Conservation (phyloP, 306 rosid species). For the Ceratonia siliqua region DNA sequence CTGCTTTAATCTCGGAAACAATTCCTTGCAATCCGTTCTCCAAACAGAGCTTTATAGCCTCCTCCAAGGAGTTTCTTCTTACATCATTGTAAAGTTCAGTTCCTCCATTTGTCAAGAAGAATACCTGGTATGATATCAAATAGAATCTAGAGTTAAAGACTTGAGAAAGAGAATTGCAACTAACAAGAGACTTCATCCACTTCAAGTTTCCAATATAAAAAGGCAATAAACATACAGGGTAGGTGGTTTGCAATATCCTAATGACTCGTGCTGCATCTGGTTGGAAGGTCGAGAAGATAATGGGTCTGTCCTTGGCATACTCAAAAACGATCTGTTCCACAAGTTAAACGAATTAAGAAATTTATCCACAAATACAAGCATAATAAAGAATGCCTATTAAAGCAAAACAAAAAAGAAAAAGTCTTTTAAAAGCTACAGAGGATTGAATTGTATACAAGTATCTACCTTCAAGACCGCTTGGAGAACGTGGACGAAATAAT, state of each 20-base stretch:
- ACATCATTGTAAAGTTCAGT: conserved; percentile 64
- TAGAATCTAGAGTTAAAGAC: background rate
- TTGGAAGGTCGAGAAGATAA: conserved; percentile 73
- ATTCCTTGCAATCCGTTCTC: conserved; percentile 86
- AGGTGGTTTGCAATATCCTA: conserved; percentile 55
- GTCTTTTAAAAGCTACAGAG: background rate
- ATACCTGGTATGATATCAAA: conserved; percentile 54
- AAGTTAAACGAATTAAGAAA: background rate
- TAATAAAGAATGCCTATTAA: background rate
- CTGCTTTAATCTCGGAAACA: conserved; percentile 81
- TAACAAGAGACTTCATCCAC: background rate
- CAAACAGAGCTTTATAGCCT: conserved; percentile 69
- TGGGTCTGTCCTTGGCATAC: conserved; percentile 62
- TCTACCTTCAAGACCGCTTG: conserved; percentile 56
- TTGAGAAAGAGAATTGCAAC: background rate
- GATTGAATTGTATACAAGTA: no score
- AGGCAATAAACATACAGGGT: conserved; percentile 55
- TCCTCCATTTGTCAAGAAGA: conserved; percentile 93
- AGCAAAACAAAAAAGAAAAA: no score
- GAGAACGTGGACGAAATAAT: conserved; percentile 51
- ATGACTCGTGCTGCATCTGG: conserved; percentile 75
- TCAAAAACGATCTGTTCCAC: conserved; percentile 57
- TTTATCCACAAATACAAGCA: background rate
- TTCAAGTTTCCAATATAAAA: background rate
- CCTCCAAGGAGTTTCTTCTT: conserved; percentile 91